Conservation (phyloP, 2,329 filamentous ascomycete species). For the Ilyonectria mors-panacis region DNA sequence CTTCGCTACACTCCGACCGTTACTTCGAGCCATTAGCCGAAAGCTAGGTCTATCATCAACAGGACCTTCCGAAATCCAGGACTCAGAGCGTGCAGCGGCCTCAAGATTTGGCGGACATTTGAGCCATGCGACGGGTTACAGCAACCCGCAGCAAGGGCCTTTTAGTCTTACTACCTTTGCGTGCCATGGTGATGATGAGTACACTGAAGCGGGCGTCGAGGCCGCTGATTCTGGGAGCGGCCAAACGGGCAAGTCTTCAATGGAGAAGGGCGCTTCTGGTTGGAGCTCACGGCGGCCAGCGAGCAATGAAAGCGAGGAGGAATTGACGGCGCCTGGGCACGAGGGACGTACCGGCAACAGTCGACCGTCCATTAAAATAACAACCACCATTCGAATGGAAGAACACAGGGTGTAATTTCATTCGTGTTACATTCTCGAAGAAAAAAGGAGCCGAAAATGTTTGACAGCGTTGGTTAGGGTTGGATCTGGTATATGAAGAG, state of each 20-base stretch:
- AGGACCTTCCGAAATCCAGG: conserved; percentile 38
- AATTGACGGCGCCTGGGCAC: conserved; percentile 27
- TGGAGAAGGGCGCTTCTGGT: conserved; percentile 33
- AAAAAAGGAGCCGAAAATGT: background rate
- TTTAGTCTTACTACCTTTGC: conserved; percentile 50
- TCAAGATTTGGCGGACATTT: conserved; percentile 17
- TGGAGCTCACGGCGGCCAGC: conserved; percentile 27
- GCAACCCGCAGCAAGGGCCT: conserved; percentile 38
- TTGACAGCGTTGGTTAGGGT: background rate
- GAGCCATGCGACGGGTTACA: conserved; percentile 26
- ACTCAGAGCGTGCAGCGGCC: conserved; percentile 33
- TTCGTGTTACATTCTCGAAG: background rate
- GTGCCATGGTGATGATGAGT: conserved; percentile 41
- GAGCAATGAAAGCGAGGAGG: conserved; percentile 41
- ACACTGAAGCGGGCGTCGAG: conserved; percentile 39
- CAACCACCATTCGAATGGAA: conserved; percentile 2
- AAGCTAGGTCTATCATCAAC: conserved; percentile 50
- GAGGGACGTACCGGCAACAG: background rate
- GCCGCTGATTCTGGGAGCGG: conserved; percentile 37
- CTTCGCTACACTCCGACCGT: conserved; percentile 62
- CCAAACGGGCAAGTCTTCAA: conserved; percentile 29
- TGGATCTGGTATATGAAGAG: background rate
- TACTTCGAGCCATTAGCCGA: conserved; percentile 54
- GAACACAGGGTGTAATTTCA: background rate
- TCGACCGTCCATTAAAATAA: background rate